Base-by-base conservation (phyloP, 805 yeast genomes). In the Candida maris region DNA sequence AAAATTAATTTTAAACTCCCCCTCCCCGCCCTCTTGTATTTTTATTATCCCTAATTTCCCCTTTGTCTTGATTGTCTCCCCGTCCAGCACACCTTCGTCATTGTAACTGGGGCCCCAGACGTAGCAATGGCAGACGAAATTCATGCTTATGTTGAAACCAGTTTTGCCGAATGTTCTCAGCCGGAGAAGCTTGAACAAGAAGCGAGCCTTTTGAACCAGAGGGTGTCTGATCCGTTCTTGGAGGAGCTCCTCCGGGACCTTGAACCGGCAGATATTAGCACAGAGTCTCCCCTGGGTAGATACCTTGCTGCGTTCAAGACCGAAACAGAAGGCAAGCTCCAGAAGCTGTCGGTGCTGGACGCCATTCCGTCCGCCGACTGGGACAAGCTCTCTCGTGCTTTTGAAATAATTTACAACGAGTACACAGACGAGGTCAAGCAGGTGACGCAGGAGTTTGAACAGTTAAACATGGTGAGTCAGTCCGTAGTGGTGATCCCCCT, bases 311-410 rank as follows among this genome's bases (percentile, higher is more conserved):
- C 22, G 17, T 16, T 29, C 15, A 44, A 38, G 27, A 14, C 14
- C n/a, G 20, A 9, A 3, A 39, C 21, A 12, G 28, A 29, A 10
- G 14, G 24, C 4, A 12, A 19, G 7, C 14, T 24, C 15, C 21
- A 27, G 14, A 27, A 27, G 13, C 29, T 35, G 30, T 43, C 42
- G 10, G 28, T 34, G 4, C 24, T 40, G 10, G 44, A 42, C 22
- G 24, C 24, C 15, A 31, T 57, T 2, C 48, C 56, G 6, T 20
- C 42, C 5, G 55, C 47, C 15, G 35, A 58, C 25, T 57, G 59
- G 62, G 49, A 46, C 2, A 30, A 35, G 12, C 26, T 57, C 6
- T 42, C 54, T 0, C 25, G 24, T 8, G 47, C 51, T 1, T 56
- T 52, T 38, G 53, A 50, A 22, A 20, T 26, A 12, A 45, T 56